Evolutionary conservation across 495 filamentous ascomycete genomes (phyloP).

Genomic region (Lindgomyces ingoldianus): DNA sequence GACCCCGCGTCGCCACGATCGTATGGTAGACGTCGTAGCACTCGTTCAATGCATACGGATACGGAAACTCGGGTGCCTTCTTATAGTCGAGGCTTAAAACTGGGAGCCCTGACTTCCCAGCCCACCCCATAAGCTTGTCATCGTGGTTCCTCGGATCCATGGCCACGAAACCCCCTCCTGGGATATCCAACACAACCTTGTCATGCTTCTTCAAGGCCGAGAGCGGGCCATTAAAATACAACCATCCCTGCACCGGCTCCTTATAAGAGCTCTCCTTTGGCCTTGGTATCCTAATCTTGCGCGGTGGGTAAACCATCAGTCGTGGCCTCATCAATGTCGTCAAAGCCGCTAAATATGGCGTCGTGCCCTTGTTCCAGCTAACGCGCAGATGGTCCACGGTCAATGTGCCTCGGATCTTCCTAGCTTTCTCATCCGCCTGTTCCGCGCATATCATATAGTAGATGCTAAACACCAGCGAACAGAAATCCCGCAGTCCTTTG

Average conservation of each 20-base stretch:
- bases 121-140: conserved; percentile 89
- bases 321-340: conserved; percentile 73
- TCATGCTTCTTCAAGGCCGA: conserved; percentile 73
- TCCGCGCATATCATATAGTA: conserved; percentile 95
- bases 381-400: conserved; percentile 91
- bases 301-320: conserved; percentile 73
- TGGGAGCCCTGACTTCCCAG: conserved; percentile 78
- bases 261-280: conserved; percentile 75
- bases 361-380: conserved; percentile 91
- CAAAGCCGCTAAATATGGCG: conserved; percentile 74
- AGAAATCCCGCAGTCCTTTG: conserved; percentile 80
- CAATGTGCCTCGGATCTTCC: conserved; percentile 79
- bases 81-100: conserved; percentile 89
- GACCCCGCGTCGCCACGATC: conserved; percentile 71
- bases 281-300: conserved; percentile 79
- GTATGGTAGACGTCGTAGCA: conserved; percentile 92
- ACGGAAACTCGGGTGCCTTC: conserved; percentile 92
- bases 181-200: conserved; percentile 84
- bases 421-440: conserved; percentile 92
- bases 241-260: conserved; percentile 81
- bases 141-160: conserved; percentile 91
- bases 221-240: conserved; percentile 90
- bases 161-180: conserved; percentile 92
- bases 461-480: conserved; percentile 75
- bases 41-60: conserved; percentile 93